phyloP scores from a whole-genome alignment of 1,284 basidiomycete species.

The Trichosporon coremiiforme region DNA sequence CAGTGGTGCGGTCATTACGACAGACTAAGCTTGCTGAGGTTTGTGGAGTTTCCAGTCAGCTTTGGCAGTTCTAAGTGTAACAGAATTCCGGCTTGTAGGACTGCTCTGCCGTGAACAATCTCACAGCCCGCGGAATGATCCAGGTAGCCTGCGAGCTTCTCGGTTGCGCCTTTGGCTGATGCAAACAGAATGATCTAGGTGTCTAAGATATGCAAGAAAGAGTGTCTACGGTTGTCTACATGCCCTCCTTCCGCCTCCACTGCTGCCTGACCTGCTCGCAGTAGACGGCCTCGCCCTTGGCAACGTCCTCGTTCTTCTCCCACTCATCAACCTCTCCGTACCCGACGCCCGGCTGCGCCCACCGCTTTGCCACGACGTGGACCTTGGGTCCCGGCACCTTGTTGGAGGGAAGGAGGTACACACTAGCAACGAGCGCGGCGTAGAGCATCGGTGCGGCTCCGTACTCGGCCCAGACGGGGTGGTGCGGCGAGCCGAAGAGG shows the following conservation, averaged over 20 bases:
- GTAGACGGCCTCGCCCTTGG: constrained; percentile 32
- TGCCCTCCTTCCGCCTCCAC: constrained; percentile 37
- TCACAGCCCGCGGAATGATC: too few relatives aligned
- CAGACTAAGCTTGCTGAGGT: not conserved
- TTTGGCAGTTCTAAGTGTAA: too few relatives aligned
- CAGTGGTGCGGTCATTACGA: not conserved
- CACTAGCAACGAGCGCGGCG: constrained; percentile 41
- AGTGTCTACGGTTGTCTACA: not conserved
- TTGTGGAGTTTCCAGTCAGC: too few relatives aligned
- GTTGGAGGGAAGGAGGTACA: constrained; percentile 36
- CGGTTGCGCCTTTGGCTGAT: too few relatives aligned
- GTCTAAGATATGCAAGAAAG: too few relatives aligned
- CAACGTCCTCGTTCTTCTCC: constrained; percentile 38
- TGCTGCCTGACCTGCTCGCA: constrained; percentile 43
- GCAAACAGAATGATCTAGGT: too few relatives aligned
- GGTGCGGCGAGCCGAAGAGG: constrained; percentile 47
- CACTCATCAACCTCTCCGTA: constrained; percentile 50
- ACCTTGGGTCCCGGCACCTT: constrained; percentile 44
- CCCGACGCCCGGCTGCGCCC: constrained; percentile 36
- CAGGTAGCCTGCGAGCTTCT: too few relatives aligned
- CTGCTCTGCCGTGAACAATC: too few relatives aligned
- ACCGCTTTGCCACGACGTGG: constrained; percentile 34
- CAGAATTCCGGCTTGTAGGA: too few relatives aligned
- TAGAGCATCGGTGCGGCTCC: constrained; percentile 48
- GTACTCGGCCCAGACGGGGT: constrained; percentile 43